These are phyloP conservation scores for Micractinium conductrix DNA, from an alignment of 139 green algal genomes.

Conservation along the genomic window DNA sequence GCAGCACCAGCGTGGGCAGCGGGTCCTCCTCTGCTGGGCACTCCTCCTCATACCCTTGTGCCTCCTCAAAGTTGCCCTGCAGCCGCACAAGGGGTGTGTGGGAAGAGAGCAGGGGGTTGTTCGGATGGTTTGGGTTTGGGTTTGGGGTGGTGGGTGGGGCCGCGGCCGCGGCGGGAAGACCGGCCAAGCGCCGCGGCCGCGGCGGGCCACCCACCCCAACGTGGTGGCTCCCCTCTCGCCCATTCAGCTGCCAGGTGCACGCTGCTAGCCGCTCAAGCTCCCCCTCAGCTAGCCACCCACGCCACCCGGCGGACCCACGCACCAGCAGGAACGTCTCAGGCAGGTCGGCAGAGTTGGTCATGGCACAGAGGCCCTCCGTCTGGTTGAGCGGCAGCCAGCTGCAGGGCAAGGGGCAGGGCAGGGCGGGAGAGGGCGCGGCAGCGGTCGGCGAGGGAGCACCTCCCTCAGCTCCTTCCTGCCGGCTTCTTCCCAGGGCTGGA, in stretches of 20 bases:
- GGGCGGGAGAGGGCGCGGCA: neutral
- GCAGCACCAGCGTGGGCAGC: neutral
- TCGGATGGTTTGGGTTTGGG: neutral
- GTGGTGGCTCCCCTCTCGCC: too few species aligned
- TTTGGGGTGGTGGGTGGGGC: neutral
- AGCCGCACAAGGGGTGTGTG: neutral
- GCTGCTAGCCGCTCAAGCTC: neutral
- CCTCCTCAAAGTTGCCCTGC: conserved; percentile 15
- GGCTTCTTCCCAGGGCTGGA: neutral
- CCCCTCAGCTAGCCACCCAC: neutral
- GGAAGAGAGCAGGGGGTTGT: too few species aligned
- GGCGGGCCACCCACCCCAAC: neutral
- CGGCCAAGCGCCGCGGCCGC: neutral
- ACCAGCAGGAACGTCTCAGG: conserved; percentile 28
- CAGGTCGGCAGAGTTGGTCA: conserved; percentile 20
- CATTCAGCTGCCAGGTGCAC: neutral
- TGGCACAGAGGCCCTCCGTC: neutral
- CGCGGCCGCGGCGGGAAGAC: too few species aligned
- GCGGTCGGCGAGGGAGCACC: too few species aligned
- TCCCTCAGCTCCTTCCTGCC: too few species aligned
- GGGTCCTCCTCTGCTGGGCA: neutral
- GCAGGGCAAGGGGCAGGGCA: neutral
- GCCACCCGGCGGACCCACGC: too few species aligned
- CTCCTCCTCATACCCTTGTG: neutral
- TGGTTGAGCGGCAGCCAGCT: conserved; percentile 16